phyloP scores from a whole-genome alignment of 257 asterid genomes.

The Penstemon davidsonii region DNA sequence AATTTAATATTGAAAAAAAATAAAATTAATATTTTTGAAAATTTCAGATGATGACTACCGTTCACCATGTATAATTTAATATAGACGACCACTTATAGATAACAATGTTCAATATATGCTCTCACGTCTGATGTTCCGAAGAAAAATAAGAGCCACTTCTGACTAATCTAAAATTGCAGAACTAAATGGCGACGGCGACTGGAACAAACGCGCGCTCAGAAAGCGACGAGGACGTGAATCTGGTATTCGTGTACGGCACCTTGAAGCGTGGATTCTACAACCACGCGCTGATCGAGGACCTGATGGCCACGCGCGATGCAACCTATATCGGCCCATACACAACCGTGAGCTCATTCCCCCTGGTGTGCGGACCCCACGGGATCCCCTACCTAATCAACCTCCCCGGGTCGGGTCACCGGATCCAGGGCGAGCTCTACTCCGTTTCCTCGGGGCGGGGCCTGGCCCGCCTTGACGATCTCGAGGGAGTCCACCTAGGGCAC shows the following conservation, averaged over 20 bases:
- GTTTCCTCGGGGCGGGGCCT: slow-evolving; percentile 44
- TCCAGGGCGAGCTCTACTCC: slow-evolving; percentile 65
- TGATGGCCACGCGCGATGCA: slow-evolving; percentile 41
- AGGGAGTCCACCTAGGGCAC: slow-evolving; percentile 56
- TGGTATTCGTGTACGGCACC: slow-evolving; percentile 76
- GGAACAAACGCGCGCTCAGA: no score
- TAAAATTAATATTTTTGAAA: no score
- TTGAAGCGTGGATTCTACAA: slow-evolving; percentile 70
- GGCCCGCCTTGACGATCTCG: slow-evolving; percentile 60
- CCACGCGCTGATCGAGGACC: slow-evolving; percentile 48
- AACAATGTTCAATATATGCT: no score
- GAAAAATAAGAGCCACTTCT: no score
- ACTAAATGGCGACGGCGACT: no score
- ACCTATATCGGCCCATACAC: slow-evolving; percentile 46
- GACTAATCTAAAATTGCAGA: no score
- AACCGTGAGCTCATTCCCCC: slow-evolving; percentile 54
- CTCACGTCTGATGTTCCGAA: no score
- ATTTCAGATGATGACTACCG: no score
- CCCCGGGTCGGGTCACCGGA: slow-evolving; percentile 48
- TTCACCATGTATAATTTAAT: no score
- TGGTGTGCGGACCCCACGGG: slow-evolving; percentile 73
- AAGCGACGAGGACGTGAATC: background rate
- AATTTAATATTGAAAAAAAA: no score
- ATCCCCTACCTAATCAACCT: slow-evolving; percentile 66
- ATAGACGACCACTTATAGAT: no score